phyloP scores from a whole-genome alignment of 495 filamentous ascomycete genomes.

The Bathelium albidoporum region DNA sequence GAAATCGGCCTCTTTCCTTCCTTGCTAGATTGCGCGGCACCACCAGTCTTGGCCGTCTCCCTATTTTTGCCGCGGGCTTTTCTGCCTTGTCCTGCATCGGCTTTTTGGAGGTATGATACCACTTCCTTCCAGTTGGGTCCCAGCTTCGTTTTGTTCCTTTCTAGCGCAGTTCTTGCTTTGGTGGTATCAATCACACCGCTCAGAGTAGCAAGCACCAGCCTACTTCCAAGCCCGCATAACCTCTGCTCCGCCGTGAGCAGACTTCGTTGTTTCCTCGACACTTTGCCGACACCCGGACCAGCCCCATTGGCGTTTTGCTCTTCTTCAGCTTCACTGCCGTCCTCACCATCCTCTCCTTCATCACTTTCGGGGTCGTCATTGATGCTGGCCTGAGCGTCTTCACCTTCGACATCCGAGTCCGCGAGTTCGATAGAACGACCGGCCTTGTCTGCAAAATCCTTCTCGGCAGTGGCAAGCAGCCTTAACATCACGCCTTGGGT shows the following conservation, averaged over 20 bases:
- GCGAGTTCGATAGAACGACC: slow-evolving; percentile 61
- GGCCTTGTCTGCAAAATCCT: slow-evolving; percentile 58
- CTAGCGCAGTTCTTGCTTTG: slow-evolving; percentile 50
- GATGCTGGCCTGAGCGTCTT: slow-evolving; percentile 40
- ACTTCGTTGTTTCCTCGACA: slow-evolving; percentile 14
- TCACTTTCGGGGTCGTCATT: slow-evolving; percentile 53
- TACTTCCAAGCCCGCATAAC: slow-evolving; percentile 73
- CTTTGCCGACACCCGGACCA: background rate
- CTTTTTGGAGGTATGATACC: slow-evolving; percentile 18
- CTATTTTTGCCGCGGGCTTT: background rate
- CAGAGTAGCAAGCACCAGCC: slow-evolving; percentile 67
- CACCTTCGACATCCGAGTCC: slow-evolving; percentile 33
- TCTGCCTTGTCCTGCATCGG: background rate
- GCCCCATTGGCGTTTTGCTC: slow-evolving; percentile 44
- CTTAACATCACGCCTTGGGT: slow-evolving; percentile 54
- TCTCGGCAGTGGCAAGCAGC: slow-evolving; percentile 66
- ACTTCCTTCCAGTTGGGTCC: slow-evolving; percentile 21
- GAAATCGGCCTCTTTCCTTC: slow-evolving; percentile 52
- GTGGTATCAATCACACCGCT: slow-evolving; percentile 60
- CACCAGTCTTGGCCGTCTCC: background rate
- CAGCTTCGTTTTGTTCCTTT: slow-evolving; percentile 18
- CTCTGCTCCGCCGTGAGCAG: slow-evolving; percentile 48
- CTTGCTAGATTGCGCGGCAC: slow-evolving; percentile 40
- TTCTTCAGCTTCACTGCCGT: slow-evolving; percentile 32
- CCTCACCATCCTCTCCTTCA: slow-evolving; percentile 42